Evolutionary conservation across 345 rosid genomes (phyloP).

Genomic region (Moringa oleifera): DNA sequence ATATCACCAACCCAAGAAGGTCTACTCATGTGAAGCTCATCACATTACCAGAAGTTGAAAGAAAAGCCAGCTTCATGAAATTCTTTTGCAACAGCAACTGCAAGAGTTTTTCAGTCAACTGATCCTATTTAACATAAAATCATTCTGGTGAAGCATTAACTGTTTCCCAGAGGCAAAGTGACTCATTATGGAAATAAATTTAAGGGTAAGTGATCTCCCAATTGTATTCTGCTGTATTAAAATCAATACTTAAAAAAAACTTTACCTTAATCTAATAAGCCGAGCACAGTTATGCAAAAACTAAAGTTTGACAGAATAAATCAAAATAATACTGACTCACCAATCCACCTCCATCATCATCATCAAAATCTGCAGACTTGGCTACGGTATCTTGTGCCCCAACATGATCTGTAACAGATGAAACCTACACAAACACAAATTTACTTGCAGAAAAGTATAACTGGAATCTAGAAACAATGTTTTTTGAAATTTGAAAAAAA

Average conservation of each 20-base stretch:
- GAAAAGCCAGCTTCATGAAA: not conserved
- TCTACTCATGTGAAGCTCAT: not conserved
- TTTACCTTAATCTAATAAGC: not conserved
- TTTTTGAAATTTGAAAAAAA: no score
- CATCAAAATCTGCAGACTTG: conserved; percentile 91
- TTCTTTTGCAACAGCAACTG: not conserved
- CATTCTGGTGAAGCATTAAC: not conserved
- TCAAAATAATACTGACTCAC: conserved; percentile 33
- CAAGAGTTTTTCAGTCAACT: not conserved
- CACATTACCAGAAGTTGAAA: not conserved
- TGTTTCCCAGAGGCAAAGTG: not conserved
- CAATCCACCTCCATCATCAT: conserved; percentile 96
- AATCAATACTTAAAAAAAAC: no score
- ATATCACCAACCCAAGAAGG: not conserved
- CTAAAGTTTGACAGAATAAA: no score
- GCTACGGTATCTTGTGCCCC: conserved; percentile 64
- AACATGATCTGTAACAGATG: conserved; percentile 87
- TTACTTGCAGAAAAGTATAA: not conserved
- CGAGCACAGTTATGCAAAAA: not conserved
- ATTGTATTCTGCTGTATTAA: no score
- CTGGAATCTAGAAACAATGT: not conserved
- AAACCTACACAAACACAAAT: conserved; percentile 43
- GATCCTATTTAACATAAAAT: not conserved
- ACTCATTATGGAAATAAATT: not conserved
- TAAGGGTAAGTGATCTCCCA: no score